These are phyloP conservation scores for Arthrobotrys megalospora DNA, from an alignment of 2,329 filamentous ascomycete genomes.

Conservation along the genomic window DNA sequence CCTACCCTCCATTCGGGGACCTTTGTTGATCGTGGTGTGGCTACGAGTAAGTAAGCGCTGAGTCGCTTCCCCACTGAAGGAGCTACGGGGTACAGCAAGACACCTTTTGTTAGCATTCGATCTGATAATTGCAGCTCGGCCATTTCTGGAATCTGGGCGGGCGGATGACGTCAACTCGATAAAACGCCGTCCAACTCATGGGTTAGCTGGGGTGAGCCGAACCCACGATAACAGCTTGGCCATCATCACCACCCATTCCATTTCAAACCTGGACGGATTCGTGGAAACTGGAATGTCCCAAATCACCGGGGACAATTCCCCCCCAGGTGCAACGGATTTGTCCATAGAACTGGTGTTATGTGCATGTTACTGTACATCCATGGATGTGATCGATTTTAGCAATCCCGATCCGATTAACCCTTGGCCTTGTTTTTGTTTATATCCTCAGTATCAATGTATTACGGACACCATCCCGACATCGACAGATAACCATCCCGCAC, in stretches of 20 bases:
- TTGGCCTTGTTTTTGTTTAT: conserved; percentile 29
- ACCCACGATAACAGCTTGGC: conserved; percentile 6
- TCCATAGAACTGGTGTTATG: neutral
- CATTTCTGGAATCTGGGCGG: neutral
- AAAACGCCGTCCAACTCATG: neutral
- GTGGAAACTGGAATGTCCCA: neutral
- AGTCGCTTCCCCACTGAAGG: too few species aligned
- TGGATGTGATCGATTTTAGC: neutral
- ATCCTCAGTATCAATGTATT: neutral
- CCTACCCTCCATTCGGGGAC: too few species aligned
- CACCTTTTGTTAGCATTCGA: neutral
- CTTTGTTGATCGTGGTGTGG: too few species aligned
- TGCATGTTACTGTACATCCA: neutral
- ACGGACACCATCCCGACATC: conserved; percentile 15
- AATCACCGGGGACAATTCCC: neutral
- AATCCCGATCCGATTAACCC: conserved; percentile 6
- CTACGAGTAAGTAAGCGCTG: too few species aligned
- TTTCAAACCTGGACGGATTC: neutral
- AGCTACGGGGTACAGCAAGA: too few species aligned
- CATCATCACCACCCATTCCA: neutral
- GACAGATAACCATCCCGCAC: neutral
- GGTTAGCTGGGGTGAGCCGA: neutral
- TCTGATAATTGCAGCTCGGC: neutral
- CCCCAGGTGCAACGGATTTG: neutral
- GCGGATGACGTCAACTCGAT: neutral